A percentile compares a stretch with the other conserved stretches of the same genome.
These are phyloP conservation scores for Zychaea mexicana DNA, from an alignment of 371 early-diverging fungal genomes.

Conservation along the genomic window DNA sequence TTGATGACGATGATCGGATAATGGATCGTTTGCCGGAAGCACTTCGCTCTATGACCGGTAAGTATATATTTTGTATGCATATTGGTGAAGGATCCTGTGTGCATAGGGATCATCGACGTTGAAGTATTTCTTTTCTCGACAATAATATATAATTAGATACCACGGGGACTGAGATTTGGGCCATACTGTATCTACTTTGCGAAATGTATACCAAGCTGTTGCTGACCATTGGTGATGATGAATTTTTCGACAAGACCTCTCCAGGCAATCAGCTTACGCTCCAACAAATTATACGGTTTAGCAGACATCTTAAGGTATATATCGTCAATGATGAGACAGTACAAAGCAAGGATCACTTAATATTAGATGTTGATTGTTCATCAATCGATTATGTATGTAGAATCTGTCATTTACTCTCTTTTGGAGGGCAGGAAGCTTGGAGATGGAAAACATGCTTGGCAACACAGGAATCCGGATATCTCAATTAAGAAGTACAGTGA, in stretches of 20 bases:
- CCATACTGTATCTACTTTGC: constrained; percentile 64
- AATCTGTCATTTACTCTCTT: constrained; percentile 73
- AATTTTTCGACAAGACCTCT: constrained; percentile 62
- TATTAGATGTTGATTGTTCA: too few species aligned
- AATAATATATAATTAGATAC: constrained; percentile 17
- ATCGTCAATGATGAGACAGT: too few species aligned
- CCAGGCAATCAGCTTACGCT: constrained; percentile 52
- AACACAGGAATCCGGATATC: constrained; percentile 52
- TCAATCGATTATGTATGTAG: too few species aligned
- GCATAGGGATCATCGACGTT: too few species aligned
- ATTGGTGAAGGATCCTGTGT: too few species aligned
- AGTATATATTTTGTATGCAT: constrained; percentile 11
- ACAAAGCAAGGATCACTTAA: too few species aligned
- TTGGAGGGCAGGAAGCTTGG: constrained; percentile 58
- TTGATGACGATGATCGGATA: constrained; percentile 18
- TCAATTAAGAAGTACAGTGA: constrained; percentile 63
- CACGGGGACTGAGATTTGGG: constrained; percentile 48
- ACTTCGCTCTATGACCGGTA: constrained; percentile 12
- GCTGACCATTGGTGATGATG: constrained; percentile 83
- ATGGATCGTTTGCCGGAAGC: constrained; percentile 11
- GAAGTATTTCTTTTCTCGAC: too few species aligned
- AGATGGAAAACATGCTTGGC: constrained; percentile 40
- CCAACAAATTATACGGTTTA: constrained; percentile 53
- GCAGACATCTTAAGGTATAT: constrained; percentile 60
- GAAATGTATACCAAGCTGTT: constrained; percentile 76